Evolutionary conservation across 1,284 basidiomycete genomes (phyloP).

Genomic region (Calocybe gambosa): DNA sequence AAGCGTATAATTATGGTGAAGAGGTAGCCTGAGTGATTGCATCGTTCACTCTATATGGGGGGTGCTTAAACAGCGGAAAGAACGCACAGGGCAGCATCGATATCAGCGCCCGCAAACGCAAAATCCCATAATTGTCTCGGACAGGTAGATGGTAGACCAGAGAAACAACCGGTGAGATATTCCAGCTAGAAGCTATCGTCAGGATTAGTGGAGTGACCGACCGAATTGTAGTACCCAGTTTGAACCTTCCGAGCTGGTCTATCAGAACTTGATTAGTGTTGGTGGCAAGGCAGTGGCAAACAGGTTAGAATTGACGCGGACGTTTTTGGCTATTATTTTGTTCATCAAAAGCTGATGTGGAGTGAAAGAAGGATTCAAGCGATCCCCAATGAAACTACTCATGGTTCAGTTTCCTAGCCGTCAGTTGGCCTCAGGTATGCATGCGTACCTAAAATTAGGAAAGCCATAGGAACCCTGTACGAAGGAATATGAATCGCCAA

Average conservation of each 20-base stretch:
- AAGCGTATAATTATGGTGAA: constrained; percentile 40
- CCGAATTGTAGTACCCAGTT: constrained; percentile 36
- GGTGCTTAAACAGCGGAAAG: neutral
- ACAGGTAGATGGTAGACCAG: constrained; percentile 38
- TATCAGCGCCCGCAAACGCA: constrained; percentile 51
- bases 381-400: constrained; percentile 46
- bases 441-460: constrained; percentile 41
- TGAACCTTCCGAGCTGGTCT: constrained; percentile 51
- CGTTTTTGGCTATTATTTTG: constrained; percentile 42
- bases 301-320: constrained; percentile 17
- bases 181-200: constrained; percentile 30
- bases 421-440: neutral
- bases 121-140: constrained; percentile 48
- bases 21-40: constrained; percentile 24
- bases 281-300: neutral
- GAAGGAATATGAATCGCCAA: constrained; percentile 52
- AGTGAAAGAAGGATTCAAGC: constrained; percentile 36
- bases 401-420: neutral
- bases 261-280: neutral
- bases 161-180: constrained; percentile 45
- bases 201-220: neutral
- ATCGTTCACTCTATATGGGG: neutral
- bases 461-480: constrained; percentile 43
- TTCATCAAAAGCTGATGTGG: constrained; percentile 35
- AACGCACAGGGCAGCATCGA: constrained; percentile 38